phyloP scores from a whole-genome alignment of 192 early-diverging fungal genomes.

The Nowakowskiella sp. region DNA sequence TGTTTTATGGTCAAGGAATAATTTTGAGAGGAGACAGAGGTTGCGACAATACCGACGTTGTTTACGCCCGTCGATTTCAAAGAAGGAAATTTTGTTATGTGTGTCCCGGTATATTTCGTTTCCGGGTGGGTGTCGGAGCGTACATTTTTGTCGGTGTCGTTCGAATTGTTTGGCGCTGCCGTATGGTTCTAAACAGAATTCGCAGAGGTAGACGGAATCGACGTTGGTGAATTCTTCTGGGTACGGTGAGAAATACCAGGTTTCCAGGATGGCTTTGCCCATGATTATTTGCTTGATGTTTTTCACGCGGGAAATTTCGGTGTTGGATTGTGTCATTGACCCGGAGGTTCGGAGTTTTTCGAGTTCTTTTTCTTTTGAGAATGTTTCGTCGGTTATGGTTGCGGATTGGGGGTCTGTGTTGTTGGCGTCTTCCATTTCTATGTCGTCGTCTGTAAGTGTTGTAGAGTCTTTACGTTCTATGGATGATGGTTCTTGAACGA shows the following conservation, averaged over 20 bases:
- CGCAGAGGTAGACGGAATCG: conserved; percentile 84
- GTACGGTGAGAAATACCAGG: conserved; percentile 99
- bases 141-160: conserved; percentile 81
- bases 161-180: conserved; percentile 63
- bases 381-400: conserved; percentile 34
- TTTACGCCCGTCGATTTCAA: conserved; percentile 94
- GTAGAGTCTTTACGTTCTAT: not conserved
- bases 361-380: conserved; percentile 93
- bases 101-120: conserved; percentile 98
- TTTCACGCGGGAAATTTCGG: conserved; percentile 89
- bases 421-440: not conserved
- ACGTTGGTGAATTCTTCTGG: conserved; percentile 76
- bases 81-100: conserved; percentile 86
- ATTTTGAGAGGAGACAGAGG: conserved; percentile 89
- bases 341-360: conserved; percentile 88
- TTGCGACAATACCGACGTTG: conserved; percentile 93
- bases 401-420: too few species aligned
- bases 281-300: conserved; percentile 90
- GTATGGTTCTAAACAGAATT: conserved; percentile 87
- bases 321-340: conserved; percentile 94
- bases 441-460: conserved; percentile 6
- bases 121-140: conserved; percentile 89
- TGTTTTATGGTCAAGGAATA: conserved; percentile 98
- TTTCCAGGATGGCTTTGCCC: conserved; percentile 83
- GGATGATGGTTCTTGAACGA: not conserved